Conservation (phyloP, 2,329 filamentous ascomycete genomes). For the Neonectria coccinea region DNA sequence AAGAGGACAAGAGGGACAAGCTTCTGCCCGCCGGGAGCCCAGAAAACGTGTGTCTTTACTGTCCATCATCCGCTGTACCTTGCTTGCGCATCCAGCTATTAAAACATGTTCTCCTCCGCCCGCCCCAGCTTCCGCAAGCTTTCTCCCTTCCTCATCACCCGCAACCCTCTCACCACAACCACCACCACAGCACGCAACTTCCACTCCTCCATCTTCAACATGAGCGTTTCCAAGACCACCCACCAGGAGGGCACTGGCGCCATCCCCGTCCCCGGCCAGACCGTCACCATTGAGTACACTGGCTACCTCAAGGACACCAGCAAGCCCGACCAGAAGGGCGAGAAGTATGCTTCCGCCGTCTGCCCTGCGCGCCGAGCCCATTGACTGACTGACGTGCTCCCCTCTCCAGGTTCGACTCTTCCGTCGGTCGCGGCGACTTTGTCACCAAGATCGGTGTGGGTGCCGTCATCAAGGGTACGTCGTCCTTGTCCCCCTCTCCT, state of each 20-base stretch:
- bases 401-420: slow-evolving; percentile 83
- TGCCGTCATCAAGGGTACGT: slow-evolving; percentile 84
- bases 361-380: not conserved
- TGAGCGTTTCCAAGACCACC: slow-evolving; percentile 80
- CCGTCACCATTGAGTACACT: slow-evolving; percentile 89
- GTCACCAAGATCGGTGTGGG: slow-evolving; percentile 83
- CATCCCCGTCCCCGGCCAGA: slow-evolving; percentile 74
- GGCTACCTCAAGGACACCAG: slow-evolving; percentile 81
- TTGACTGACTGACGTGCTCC: slow-evolving; percentile 25
- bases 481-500: slow-evolving; percentile 10
- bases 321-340: slow-evolving; percentile 74
- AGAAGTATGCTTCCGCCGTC: slow-evolving; percentile 67
- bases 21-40: slow-evolving; percentile 21
- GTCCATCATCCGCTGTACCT: not conserved
- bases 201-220: slow-evolving; percentile 54
- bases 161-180: slow-evolving; percentile 26
- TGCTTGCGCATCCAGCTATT: not conserved
- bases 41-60: slow-evolving; percentile 21
- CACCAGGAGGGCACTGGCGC: slow-evolving; percentile 71
- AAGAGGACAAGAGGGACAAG: slow-evolving; percentile 24
- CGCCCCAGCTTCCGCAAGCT: slow-evolving; percentile 8
- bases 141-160: slow-evolving; percentile 29
- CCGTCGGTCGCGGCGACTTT: slow-evolving; percentile 81
- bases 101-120: slow-evolving; percentile 26
- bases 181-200: not conserved